Base-by-base conservation (phyloP, 352 stramenopile species). In the Globisporangium spinosum region DNA sequence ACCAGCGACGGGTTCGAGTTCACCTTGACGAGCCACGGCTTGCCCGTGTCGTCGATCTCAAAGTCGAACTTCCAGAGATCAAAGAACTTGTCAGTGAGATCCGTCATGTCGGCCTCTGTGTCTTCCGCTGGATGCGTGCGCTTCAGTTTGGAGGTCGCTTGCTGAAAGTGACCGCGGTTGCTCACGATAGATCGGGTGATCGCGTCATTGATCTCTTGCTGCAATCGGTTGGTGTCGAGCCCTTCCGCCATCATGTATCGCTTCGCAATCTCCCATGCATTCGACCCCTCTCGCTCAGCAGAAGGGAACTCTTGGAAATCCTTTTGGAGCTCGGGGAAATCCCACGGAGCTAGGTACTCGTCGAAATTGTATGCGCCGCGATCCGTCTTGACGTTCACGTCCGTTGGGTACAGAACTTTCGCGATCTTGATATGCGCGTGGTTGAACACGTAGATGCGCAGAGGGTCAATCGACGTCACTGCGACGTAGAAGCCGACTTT, bases 51-150 rank as follows among this genome's bases (percentile, higher is more conserved):
- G 67, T 99, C 96, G 25, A 99, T 74, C 77, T 99, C 94, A 57
- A 99, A 94, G 68, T 99, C 96, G 67, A 98, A 93, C 25, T 94
- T 97, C 63, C 97, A 89, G 20, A 99, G 77, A 68, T 99, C 95
- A 70, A 99, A 98, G 64, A 97, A 98, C 64, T 73, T 90, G 45
- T 89, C 77, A 2, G 68, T 75, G 23, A 90, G 58, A 55, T 90
- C 77, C 2, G 68, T 79, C 13, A 64, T 69, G 1, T 70, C 5
- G 72, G 60, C 23, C 72, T 80, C 23, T 83, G 43, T 62, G 15
- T 65, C 66, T 40, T 38, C 13, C 20, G 29, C 25, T 10, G 56
- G 5, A 1, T 65, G 59, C 34, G 65, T 56, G 17, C 79, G 82
- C 58, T 85, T 77, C 51, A 94, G 62, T 58, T 83, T 85, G 27